Evolutionary conservation across 371 early-diverging fungal genomes (phyloP).

Genomic region (Mortierella sp.): DNA sequence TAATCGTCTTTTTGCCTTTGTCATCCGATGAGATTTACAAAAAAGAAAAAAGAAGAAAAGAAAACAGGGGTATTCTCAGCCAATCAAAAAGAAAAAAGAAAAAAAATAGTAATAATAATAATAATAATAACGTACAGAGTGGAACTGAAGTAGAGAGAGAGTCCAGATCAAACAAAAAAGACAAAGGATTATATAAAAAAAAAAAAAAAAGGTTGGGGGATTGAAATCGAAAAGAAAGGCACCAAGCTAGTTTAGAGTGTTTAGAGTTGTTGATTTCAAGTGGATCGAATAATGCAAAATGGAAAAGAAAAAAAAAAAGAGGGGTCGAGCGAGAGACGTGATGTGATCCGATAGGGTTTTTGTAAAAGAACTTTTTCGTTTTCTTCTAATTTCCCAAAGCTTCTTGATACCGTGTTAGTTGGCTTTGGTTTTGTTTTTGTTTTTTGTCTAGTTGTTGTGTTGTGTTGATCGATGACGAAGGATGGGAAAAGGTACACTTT

Average conservation of each 20-base stretch:
- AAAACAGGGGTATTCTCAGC: no score
- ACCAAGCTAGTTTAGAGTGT: not conserved
- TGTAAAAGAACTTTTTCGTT: not conserved
- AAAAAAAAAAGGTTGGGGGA: not conserved
- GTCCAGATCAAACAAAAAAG: not conserved
- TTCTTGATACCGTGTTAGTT: conserved; percentile 8
- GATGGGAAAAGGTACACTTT: conserved; percentile 3
- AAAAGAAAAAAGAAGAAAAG: not conserved
- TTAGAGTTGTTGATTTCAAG: not conserved
- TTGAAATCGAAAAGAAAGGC: not conserved
- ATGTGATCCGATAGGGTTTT: conserved; percentile 2
- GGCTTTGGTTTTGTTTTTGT: conserved; percentile 3
- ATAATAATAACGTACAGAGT: not conserved
- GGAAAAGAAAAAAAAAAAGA: not conserved
- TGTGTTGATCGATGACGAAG: conserved; percentile 11
- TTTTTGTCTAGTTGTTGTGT: not conserved
- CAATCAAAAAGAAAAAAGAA: not conserved
- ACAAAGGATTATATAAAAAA: not conserved
- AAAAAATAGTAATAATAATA: conserved; percentile 1
- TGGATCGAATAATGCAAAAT: not conserved
- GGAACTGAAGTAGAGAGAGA: not conserved
- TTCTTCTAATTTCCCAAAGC: conserved; percentile 6
- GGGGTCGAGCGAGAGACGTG: conserved; percentile 9
- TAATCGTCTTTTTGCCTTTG: not conserved
- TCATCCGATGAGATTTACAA: not conserved